Conservation (phyloP, 129 eudicot genomes). For the Artemisia tridentata region DNA sequence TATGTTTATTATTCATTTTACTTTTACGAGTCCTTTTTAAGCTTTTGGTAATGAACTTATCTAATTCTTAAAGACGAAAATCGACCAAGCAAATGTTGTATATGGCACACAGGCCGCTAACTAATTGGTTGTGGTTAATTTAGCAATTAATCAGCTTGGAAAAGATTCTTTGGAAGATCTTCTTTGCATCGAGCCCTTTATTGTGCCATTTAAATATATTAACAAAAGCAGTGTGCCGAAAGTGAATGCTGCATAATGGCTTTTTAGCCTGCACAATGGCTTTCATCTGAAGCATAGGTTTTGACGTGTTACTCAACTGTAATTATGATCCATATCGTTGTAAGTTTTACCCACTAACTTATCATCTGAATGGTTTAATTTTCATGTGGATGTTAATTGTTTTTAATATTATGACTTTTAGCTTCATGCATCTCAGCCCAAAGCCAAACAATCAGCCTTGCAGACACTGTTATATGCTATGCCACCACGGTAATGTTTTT, state of each 20-base stretch:
- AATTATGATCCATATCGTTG: too few relatives aligned
- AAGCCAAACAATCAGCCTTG: too few relatives aligned
- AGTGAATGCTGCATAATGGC: conserved; percentile 70
- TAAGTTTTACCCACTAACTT: too few relatives aligned
- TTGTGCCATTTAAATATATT: conserved; percentile 51
- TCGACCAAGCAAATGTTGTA: conserved; percentile 66
- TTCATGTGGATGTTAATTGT: too few relatives aligned
- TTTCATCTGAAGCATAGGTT: conserved; percentile 83
- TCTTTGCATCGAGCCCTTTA: conserved; percentile 78
- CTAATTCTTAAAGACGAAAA: conserved; percentile 70
- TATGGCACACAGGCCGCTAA: conserved; percentile 69
- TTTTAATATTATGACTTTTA: too few relatives aligned
- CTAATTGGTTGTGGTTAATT: conserved; percentile 71
- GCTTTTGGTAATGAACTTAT: conserved; percentile 8
- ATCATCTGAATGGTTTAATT: too few relatives aligned
- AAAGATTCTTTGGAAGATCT: conserved; percentile 56
- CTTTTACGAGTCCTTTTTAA: neutral
- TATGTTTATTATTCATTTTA: conserved; percentile 10
- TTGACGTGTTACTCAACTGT: too few relatives aligned
- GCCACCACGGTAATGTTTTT: too few relatives aligned
- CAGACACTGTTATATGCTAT: too few relatives aligned
- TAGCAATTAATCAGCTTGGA: conserved; percentile 67
- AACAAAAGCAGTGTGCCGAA: conserved; percentile 66
- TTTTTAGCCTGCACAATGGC: conserved; percentile 99
- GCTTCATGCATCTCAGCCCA: too few relatives aligned